Conservation (phyloP, 1,284 basidiomycete species). For the Heliocybe sulcata region DNA sequence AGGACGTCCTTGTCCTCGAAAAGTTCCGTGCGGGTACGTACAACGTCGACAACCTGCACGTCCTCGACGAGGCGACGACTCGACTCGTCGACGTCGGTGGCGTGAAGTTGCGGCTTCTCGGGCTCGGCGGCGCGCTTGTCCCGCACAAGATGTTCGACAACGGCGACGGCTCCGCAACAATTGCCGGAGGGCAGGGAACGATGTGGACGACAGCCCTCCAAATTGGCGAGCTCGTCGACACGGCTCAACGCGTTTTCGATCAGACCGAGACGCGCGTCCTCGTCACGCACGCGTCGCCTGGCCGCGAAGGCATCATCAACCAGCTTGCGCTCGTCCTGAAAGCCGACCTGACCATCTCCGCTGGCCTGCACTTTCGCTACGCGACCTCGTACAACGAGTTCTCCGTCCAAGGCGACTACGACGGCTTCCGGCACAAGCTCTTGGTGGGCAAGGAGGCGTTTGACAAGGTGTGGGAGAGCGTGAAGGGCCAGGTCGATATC, state of each 20-base stretch:
- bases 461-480: conserved; percentile 89
- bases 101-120: conserved; percentile 88
- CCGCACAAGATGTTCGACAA: conserved; percentile 98
- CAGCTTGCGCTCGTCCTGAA: conserved; percentile 89
- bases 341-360: conserved; percentile 91
- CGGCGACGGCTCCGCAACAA: conserved; percentile 90
- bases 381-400: conserved; percentile 97
- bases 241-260: conserved; percentile 91
- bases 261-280: conserved; percentile 90
- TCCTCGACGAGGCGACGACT: conserved; percentile 93
- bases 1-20: conserved; percentile 91
- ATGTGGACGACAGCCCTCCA: conserved; percentile 99
- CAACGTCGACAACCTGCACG: conserved; percentile 79
- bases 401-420: conserved; percentile 85
- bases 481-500: conserved; percentile 86
- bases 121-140: conserved; percentile 93
- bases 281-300: conserved; percentile 88
- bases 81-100: conserved; percentile 89
- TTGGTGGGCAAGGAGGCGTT: conserved; percentile 76
- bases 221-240: conserved; percentile 97
- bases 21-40: conserved; percentile 85
- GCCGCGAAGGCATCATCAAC: conserved; percentile 88
- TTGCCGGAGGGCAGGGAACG: conserved; percentile 95
- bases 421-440: conserved; percentile 85
- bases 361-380: conserved; percentile 96